Base-by-base conservation (phyloP, 2,329 filamentous ascomycete genomes). In the Fonsecaea multimorphosa region DNA sequence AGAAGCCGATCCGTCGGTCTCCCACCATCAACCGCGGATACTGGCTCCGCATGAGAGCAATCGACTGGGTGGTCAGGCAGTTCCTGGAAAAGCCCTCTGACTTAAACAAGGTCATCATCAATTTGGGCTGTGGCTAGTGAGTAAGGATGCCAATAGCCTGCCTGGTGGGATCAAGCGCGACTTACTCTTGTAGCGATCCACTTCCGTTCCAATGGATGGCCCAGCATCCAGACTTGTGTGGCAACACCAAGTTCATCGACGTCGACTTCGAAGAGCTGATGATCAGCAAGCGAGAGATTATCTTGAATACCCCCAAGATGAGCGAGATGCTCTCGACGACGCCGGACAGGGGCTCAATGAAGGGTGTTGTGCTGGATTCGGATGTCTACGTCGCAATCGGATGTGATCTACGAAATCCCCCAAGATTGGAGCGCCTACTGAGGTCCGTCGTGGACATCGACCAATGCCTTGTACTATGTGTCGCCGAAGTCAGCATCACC, bases 11-110 rank as follows among this genome's bases (percentile, higher is more conserved):
- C 77, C 84, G 92, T 66, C 85, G 93, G 55, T 89, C 92, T n/a
- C 93, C 94, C 0, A 82, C 97, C 58, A 95, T 97, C 74, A 97
- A 97, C 76, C 86, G 93, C 53, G 92, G 92, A 56, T 97, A 96
- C 74, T 92, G 92, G 86, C 80, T 97, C 40, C 87, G 93, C 32
- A 90, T 97, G 82, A 89, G 90, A 75, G 89, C 91, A 16, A 88
- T 97, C 65, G 91, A 96, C 74, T 83, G 89, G 67, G 84, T 88
- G 4, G 88, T 96, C 19, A 84, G 85, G 22, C 81, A 85, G n/a
- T 97, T 97, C 71, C 81, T 97, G n/a, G 78, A 83, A 65, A 80
- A 81, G 61, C 74, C 82, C 7, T 78, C 80, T 19, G 81, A 66
- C 14, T 68, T 71, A 55, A 60, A 64, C 34, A 72, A 72, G 55